Base-by-base conservation (phyloP, 768 basidiomycete species). In the Saitozyma sp. region DNA sequence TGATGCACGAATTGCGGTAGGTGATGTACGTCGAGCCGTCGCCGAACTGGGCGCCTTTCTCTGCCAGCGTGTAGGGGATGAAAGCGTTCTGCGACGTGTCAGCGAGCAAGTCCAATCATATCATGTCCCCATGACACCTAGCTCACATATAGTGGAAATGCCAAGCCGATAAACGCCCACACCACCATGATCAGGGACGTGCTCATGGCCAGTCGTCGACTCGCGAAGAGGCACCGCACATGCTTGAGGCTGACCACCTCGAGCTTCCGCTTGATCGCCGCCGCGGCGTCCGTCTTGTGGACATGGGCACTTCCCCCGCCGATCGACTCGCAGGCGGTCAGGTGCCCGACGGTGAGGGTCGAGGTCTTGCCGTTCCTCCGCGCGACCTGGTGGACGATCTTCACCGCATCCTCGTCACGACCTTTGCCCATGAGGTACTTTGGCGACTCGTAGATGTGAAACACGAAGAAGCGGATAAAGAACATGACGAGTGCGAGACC, bases 121-220 rank as follows among this genome's bases (percentile, higher is more conserved):
- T 55, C 8, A 29, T 5, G 29, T 29, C 29, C 29, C 29, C 29
- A 5, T 29, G 29, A 29, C 29, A 29, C 29, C 29, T 5, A 29
- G 54, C 68, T 65, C 52, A 63, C 65, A 45, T 69, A 64, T 9
- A 90, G 77, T 14, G 89, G 88, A 66, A 87, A 89, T 2, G 89
- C 89, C 13, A 90, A 83, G 8, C 89, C 89, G 62, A 91, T 90
- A 49, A 90, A 81, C 1, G 85, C 88, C 89, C 65, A 86, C 14
- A 86, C 58, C n/a, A 80, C 41, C 48, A 86, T 85, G 59, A 86
- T 64, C 39, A 90, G 69, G 40, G 80, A 84, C 4, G 88, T 89
- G 0, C 87, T 87, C 80, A 82, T 86, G 6, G 86, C 88, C 75
- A 89, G 78, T 72, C 85, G 85, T 17, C 78, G 80, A 3, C 87